Base-by-base conservation (phyloP, 495 filamentous ascomycete species). In the Jackrogersella minutella region DNA sequence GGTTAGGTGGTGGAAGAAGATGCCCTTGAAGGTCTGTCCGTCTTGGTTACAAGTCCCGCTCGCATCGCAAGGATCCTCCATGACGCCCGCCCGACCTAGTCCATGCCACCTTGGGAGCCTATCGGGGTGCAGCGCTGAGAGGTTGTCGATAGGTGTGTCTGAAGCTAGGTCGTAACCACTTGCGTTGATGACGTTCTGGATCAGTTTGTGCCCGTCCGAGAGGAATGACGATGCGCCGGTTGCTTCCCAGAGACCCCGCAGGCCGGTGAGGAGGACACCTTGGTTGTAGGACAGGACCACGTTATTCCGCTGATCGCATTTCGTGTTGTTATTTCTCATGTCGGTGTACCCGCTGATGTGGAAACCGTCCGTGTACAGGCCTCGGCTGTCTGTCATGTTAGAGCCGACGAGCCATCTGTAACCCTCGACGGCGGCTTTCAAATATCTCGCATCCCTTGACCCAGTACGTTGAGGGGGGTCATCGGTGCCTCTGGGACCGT, bases 261-360 rank as follows among this genome's bases (percentile, higher is more conserved):
- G 81, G 9, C 92, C 94, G 24, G 90, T 91, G 16, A 99, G 87
- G n/a, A 98, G 64, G 11, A 97, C 93, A 21, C 94, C 94, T 76
- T 98, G 94, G 78, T 98, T 98, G 79, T 98, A 98, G 0, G 93
- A 93, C 76, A 95, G 96, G 5, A 97, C 88, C 88, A 93, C 93
- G 51, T 93, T 86, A 74, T 96, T 90, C 11, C 93, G 84, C 13
- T 82, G 73, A 71, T 97, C 92, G 73, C 92, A 98, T 43, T 85
- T 81, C 2, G 82, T 84, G 62, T 86, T 85, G 62, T 79, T 79
- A 39, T 81, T 72, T 1, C 78, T 70, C 1, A 75, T 56, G 52
- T 78, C 76, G 31, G 75, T 70, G 78, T 87, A 91, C 13, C 87
- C 88, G 19, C 80, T 84, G 77, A 99, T 90, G 74, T 99, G 95